Evolutionary conservation across 2,329 filamentous ascomycete species (phyloP).

Genomic region (Thielaviopsis euricoi): DNA sequence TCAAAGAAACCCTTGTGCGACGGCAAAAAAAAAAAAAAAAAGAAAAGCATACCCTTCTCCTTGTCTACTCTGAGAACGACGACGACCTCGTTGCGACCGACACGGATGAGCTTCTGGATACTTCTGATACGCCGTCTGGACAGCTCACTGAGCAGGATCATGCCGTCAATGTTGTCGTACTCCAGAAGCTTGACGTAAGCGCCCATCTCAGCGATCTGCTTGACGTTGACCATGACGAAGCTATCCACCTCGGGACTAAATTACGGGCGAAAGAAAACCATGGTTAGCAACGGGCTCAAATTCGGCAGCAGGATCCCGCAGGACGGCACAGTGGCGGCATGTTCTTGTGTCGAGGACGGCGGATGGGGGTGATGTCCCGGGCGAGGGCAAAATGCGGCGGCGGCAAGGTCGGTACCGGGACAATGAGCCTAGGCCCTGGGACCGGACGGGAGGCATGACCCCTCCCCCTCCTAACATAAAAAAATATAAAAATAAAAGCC

Average conservation of each 20-base stretch:
- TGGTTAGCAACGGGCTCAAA: conserved; percentile 6
- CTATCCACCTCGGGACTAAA: conserved; percentile 75
- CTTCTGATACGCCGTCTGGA: conserved; percentile 94
- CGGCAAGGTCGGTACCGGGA: not conserved
- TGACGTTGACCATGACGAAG: conserved; percentile 99
- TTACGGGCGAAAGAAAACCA: not conserved
- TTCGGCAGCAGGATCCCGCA: not conserved
- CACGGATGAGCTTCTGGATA: conserved; percentile 97
- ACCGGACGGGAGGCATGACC: not conserved
- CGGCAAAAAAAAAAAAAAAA: no score
- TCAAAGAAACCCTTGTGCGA: not conserved
- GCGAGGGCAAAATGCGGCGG: not conserved
- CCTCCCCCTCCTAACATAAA: not conserved
- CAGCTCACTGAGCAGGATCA: conserved; percentile 96
- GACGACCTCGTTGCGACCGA: conserved; percentile 95
- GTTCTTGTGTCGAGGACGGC: no score
- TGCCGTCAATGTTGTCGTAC: conserved; percentile 99
- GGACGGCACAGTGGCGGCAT: no score
- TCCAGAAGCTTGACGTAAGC: conserved; percentile 98
- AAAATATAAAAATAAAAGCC: not conserved
- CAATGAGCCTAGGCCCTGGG: no score
- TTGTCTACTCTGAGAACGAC: conserved; percentile 98
- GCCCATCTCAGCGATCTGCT: conserved; percentile 99
- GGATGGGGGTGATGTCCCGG: not conserved
- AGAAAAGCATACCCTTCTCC: conserved; percentile 82